Conservation (phyloP, 1,139 yeast species). For the Protomyces inundatus region DNA sequence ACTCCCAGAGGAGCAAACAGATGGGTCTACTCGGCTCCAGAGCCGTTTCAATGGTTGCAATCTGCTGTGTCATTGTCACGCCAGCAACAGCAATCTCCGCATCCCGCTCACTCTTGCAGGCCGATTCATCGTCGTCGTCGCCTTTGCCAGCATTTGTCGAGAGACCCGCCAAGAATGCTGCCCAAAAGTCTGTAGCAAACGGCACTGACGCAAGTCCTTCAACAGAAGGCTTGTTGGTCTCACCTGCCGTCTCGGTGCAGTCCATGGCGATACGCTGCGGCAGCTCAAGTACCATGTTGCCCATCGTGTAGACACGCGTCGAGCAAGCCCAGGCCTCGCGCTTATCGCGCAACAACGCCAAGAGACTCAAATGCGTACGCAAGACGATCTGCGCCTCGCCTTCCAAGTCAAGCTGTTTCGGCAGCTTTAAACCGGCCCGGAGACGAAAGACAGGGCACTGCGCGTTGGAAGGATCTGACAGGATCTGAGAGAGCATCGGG, state of each 20-base stretch:
- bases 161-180: conserved; percentile 27
- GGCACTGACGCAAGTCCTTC: conserved; percentile 19
- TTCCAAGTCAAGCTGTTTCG: conserved; percentile 12
- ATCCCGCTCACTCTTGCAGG: conserved; percentile 6
- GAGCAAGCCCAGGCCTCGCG: conserved; percentile 26
- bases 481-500: conserved; percentile 20
- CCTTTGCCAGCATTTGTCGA: neutral
- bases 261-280: conserved; percentile 21
- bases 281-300: conserved; percentile 21
- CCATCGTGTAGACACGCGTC: conserved; percentile 27
- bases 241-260: neutral
- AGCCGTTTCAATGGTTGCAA: conserved; percentile 8
- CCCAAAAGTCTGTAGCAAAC: conserved; percentile 29
- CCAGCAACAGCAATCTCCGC: conserved; percentile 12
- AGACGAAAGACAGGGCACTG: conserved; percentile 24
- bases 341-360: neutral
- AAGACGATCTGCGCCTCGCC: conserved; percentile 22
- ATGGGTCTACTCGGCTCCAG: neutral
- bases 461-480: conserved; percentile 3
- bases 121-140: neutral
- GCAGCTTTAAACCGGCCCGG: conserved; percentile 15
- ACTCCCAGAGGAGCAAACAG: conserved; percentile 15
- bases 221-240: neutral
- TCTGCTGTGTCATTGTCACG: conserved; percentile 20
- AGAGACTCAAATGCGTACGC: conserved; percentile 18